These are phyloP conservation scores for Colletotrichum sp. DNA, from an alignment of 2,329 filamentous ascomycete genomes.

Conservation along the genomic window DNA sequence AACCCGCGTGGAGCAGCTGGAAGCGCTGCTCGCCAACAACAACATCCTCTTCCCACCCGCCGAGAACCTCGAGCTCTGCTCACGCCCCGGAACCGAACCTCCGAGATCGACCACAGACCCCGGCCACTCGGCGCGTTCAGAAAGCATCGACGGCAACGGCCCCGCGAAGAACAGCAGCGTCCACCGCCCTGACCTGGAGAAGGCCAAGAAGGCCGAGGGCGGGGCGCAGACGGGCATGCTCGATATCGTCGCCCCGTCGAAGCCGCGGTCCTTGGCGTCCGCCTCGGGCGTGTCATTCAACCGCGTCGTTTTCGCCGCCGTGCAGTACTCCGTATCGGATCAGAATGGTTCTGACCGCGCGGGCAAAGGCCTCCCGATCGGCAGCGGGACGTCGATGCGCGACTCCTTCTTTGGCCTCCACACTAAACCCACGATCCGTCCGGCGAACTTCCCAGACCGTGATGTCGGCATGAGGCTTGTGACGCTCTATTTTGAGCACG, in stretches of 20 bases:
- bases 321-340: constrained; percentile 73
- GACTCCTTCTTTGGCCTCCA: constrained; percentile 98
- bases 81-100: constrained; percentile 48
- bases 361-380: constrained; percentile 50
- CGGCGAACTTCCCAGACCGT: constrained; percentile 81
- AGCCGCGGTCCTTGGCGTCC: constrained; percentile 82
- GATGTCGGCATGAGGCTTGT: constrained; percentile 76
- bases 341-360: constrained; percentile 57
- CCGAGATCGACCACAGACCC: constrained; percentile 35
- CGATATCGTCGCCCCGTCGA: constrained; percentile 77
- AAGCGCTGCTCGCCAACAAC: constrained; percentile 73
- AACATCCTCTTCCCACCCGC: constrained; percentile 75
- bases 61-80: constrained; percentile 69
- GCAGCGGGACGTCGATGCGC: constrained; percentile 80
- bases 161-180: constrained; percentile 45
- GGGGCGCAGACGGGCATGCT: constrained; percentile 60
- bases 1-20: constrained; percentile 82
- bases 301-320: constrained; percentile 89
- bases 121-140: constrained; percentile 37
- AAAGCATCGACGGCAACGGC: constrained; percentile 31
- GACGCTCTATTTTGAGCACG: constrained; percentile 91
- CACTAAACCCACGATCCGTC: constrained; percentile 85
- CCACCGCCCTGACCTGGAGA: constrained; percentile 22
- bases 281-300: constrained; percentile 94
- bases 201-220: constrained; percentile 35